Base-by-base conservation (phyloP, 139 green algal species). In the Micractinium sp. region DNA sequence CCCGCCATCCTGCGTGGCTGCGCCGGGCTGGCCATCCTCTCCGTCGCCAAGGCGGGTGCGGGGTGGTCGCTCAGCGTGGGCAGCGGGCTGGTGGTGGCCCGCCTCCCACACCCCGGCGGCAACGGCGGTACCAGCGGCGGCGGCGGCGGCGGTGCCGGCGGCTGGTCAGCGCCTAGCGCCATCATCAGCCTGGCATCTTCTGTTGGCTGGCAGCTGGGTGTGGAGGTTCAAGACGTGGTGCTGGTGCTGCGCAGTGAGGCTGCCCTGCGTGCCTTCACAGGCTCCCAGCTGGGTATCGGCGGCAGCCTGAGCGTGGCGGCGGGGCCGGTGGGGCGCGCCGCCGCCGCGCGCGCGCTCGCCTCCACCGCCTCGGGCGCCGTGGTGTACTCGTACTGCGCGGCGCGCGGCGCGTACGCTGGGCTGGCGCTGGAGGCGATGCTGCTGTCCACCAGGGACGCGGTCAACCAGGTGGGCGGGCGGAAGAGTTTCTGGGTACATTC, bases 341-440 rank as follows among this genome's bases (percentile, higher is more conserved):
- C 94, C 27, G 94, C 92, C 0, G 88, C 85, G 25, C 35, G 95
- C 79, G 79, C 80, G 25, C n/a, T 94, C n/a, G 90, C 93, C 60
- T 36, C 38, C 15, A 38, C 36, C 15, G 75, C 35, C 31, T 84
- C 87, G 15, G 91, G 91, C 19, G 89, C 92, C 16, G 23, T 93
- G 36, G 87, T 89, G 81, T 93, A 91, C 77, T 85, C 67, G 56
- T 97, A 96, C 90, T 94, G 86, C 83, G 92, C 89, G 87, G 91
- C 87, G 47, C 88, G 90, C 3, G 95, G 95, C n/a, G 92, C 91
- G 19, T 96, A 95, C 83, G 81, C 93, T 61, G 95, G 95, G 12
- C 67, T 96, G 15, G 89, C 87, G 15, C 25, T 97, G 69, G 94
- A 96, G 71, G 92, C 92, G 61, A 92, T 89, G 0, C 75, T 96